These are phyloP conservation scores for Sesbania bispinosa DNA, from an alignment of 306 rosid species.

Conservation along the genomic window DNA sequence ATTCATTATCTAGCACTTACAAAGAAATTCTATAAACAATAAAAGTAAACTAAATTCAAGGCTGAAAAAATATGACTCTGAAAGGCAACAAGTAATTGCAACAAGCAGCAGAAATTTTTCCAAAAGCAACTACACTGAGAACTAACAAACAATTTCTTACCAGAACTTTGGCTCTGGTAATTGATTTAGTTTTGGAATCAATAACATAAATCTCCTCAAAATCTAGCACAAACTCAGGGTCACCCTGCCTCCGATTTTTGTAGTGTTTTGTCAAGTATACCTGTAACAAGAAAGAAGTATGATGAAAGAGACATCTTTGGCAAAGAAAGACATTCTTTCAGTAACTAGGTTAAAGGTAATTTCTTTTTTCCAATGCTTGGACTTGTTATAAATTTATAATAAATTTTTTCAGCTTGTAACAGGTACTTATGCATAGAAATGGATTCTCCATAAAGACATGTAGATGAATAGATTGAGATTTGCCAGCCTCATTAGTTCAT, in stretches of 20 bases:
- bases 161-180: conserved; percentile 81
- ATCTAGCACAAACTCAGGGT: conserved; percentile 84
- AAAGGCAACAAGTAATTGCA: neutral
- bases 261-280: conserved; percentile 88
- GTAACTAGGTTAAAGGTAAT: neutral
- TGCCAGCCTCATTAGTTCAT: neutral
- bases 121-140: conserved; percentile 14
- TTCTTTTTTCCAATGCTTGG: neutral
- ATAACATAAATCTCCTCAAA: conserved; percentile 90
- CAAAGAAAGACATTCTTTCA: neutral
- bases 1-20: neutral
- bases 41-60: conserved; percentile 21
- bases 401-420: neutral
- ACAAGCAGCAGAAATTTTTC: neutral
- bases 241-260: conserved; percentile 70
- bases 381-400: neutral
- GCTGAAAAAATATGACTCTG: neutral
- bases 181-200: conserved; percentile 85
- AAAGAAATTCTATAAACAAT: neutral
- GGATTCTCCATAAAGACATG: neutral
- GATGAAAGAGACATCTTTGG: neutral
- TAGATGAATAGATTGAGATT: neutral
- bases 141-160: conserved; percentile 40
- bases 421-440: neutral
- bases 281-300: conserved; percentile 40